phyloP scores from a whole-genome alignment of 2,329 filamentous ascomycete species.

The Blastomyces emzantsi region DNA sequence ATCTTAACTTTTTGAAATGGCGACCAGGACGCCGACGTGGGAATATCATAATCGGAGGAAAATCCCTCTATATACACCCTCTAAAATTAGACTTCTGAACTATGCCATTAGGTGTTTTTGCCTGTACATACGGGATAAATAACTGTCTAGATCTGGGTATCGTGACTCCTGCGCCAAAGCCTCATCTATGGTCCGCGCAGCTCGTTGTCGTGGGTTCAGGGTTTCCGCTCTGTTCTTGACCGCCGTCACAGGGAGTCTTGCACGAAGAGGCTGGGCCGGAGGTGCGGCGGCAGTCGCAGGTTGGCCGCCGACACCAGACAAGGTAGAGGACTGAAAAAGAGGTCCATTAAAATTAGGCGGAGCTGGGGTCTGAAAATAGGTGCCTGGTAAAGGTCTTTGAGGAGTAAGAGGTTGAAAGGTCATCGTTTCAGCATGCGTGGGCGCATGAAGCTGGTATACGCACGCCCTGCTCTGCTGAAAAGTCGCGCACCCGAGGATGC shows the following conservation, averaged over 20 bases:
- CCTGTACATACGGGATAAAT: slow-evolving; percentile 67
- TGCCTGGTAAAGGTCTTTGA: slow-evolving; percentile 34
- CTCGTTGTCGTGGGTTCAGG: slow-evolving; percentile 66
- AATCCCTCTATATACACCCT: slow-evolving; percentile 56
- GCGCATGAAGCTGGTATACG: slow-evolving; percentile 5
- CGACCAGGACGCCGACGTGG: slow-evolving; percentile 60
- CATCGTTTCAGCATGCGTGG: slow-evolving; percentile 27
- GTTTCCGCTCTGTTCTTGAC: slow-evolving; percentile 40
- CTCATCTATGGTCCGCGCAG: slow-evolving; percentile 72
- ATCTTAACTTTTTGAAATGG: slow-evolving; percentile 82
- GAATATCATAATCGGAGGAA: slow-evolving; percentile 84
- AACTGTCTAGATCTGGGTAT: slow-evolving; percentile 83
- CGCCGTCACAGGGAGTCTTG: slow-evolving; percentile 20
- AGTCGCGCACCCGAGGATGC: background rate
- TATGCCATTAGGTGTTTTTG: background rate
- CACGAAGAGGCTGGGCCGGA: slow-evolving; percentile 12
- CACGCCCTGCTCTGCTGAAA: background rate
- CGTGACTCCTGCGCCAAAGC: slow-evolving; percentile 65
- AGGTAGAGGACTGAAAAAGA: slow-evolving; percentile 21
- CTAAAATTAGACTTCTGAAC: background rate
- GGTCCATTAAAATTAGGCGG: slow-evolving; percentile 30
- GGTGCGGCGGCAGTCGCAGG: slow-evolving; percentile 7
- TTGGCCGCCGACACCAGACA: slow-evolving; percentile 6
- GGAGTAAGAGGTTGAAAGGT: slow-evolving; percentile 36
- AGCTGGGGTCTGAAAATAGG: slow-evolving; percentile 36